phyloP scores from a whole-genome alignment of 2,329 filamentous ascomycete species.

The Fusarium poae region DNA sequence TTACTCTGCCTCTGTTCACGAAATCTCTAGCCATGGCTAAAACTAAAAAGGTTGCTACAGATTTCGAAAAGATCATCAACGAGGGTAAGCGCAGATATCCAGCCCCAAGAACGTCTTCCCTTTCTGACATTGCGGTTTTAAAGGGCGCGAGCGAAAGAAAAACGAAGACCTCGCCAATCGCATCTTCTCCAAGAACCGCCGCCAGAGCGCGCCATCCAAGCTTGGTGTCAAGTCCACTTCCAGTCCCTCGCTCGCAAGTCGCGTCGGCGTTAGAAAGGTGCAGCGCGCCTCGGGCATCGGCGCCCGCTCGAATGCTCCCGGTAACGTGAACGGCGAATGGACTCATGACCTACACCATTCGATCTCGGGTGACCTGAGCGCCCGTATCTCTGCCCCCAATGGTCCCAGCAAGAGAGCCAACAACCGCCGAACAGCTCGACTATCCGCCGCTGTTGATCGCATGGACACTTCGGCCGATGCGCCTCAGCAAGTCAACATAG shows the following conservation, averaged over 20 bases:
- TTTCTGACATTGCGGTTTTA: conserved; percentile 2
- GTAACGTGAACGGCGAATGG: conserved; percentile 76
- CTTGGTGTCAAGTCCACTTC: conserved; percentile 56
- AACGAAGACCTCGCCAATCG: conserved; percentile 78
- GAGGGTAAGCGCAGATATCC: conserved; percentile 56
- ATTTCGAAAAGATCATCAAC: conserved; percentile 69
- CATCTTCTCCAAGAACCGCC: conserved; percentile 75
- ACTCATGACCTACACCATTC: conserved; percentile 75
- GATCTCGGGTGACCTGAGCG: conserved; percentile 59
- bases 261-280: conserved; percentile 80
- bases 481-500: conserved; percentile 55
- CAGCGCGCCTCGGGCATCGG: conserved; percentile 45
- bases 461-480: conserved; percentile 53
- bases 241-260: conserved; percentile 74
- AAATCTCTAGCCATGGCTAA: background rate
- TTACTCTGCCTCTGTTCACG: background rate
- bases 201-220: conserved; percentile 67
- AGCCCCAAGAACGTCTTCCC: conserved; percentile 2
- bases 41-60: conserved; percentile 59
- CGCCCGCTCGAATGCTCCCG: conserved; percentile 46
- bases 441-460: conserved; percentile 62
- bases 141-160: conserved; percentile 77
- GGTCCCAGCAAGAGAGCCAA: conserved; percentile 36
- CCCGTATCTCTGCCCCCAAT: conserved; percentile 61
- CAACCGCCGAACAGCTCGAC: conserved; percentile 52